Evolutionary conservation across 495 filamentous ascomycete genomes (phyloP), one percentile per base, ranked within the genome.

Genomic region (Xylaria intraflava): DNA sequence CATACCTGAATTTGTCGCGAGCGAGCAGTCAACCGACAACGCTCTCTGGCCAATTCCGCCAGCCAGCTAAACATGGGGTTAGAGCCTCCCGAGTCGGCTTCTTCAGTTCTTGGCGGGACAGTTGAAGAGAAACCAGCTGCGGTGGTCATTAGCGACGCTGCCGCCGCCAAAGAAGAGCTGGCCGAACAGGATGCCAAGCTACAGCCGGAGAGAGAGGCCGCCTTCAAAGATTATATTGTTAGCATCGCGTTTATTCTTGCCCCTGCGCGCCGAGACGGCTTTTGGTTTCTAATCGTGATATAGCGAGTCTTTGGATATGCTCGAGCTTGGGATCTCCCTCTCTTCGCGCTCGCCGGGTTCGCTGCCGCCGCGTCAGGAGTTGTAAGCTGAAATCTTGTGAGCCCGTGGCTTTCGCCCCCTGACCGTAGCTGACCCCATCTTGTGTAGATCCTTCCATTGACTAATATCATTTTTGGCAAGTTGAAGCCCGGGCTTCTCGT

Each of bases 241-340:
- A 56, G 64, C 23, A 30, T 24, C 24, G 7, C 42, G 1, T 24
- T 20, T 56, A 17, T 36, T 20, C 46, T 31, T 9, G 6, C 11
- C n/a, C 17, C 29, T 6, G 9, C 5, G 22, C 36, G 11, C 23
- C 4, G 3, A 20, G 1, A 19, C n/a, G 42, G 6, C 7, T n/a
- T n/a, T n/a, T n/a, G 5, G n/a, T 55, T 20, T 23, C 58, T 62
- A 24, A 66, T 49, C 17, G 6, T 19, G 8, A 11, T 38, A 49
- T 50, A 66, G 46, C 69, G 73, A 36, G 53, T 76, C 46, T 76
- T 76, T 49, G 57, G 53, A 44, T 76, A 76, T 67, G 73, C 71
- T 23, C 70, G 58, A 33, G 63, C 62, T 44, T 69, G 64, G 67
- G 73, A 76, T 55, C 64, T 64, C 46, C 56, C 65, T 29, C 57